Evolutionary conservation across 352 stramenopile species (phyloP), one percentile per base, ranked within the genome.

Genomic region (Globisporangium cylindrosporum): DNA sequence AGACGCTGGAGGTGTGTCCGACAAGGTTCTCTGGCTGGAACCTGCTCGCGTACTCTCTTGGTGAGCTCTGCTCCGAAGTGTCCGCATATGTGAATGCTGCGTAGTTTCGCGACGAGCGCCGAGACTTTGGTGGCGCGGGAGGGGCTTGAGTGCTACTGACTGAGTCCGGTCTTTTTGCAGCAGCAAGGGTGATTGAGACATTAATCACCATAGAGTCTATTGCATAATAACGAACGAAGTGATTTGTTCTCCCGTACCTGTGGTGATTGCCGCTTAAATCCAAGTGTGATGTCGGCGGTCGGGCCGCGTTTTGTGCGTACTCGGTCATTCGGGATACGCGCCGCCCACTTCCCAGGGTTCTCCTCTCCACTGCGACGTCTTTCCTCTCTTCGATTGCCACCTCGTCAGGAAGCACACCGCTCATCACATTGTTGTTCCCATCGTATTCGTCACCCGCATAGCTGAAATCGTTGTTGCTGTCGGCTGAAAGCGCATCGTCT

Each of bases 1-100:
- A 86, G 59, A 93, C 77, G 60, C 85, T 86, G 4, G 81, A 85
- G 2, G 73, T 75, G 54, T 93, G 85, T 4, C 85, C 85, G 12
- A 88, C 75, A 1, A 93, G 74, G 22, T 84, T 79, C 12, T 78
- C 69, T 2, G 82, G 72, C 32, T 73, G 73, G 1, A 69, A 41
- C 18, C 58, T 64, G 51, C 73, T 41, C 57, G 56, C 10, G 22
- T 57, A n/a, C 9, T 27, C 22, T 48, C 55, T 64, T 20, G 36
- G 22, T 24, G 27, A 43, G 6, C 38, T 49, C 15, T 54, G 41
- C n/a, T 67, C 18, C 25, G 14, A n/a, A n/a, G 29, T 34, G 29
- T 27, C 27, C 10, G 15, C 18, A 49, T 49, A 46, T 14, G 59
- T 15, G 24, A 55, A 25, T 18, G 48, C 24, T 24, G 59, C 14